These are phyloP conservation scores for Melastoma candidum DNA, from an alignment of 441 rosid species.

Conservation along the genomic window DNA sequence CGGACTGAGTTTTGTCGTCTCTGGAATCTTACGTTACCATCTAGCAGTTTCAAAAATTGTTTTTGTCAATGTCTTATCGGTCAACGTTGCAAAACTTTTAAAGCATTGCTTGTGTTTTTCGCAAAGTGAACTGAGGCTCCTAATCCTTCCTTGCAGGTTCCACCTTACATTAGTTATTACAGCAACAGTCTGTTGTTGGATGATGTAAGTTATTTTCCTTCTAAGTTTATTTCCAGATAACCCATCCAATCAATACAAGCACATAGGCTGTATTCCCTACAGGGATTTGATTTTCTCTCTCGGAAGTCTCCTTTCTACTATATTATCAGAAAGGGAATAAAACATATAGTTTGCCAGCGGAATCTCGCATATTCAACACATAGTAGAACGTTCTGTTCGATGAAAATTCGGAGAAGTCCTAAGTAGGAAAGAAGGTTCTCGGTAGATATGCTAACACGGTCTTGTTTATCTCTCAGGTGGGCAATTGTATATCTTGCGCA, in stretches of 20 bases:
- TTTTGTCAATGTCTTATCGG: no score
- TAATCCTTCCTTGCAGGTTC: slow-evolving; percentile 37
- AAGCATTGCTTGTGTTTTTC: not conserved
- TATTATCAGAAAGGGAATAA: no score
- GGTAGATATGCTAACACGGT: not conserved
- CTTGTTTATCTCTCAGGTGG: slow-evolving; percentile 43
- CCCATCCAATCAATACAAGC: not conserved
- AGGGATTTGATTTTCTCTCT: not conserved
- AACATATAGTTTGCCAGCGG: no score
- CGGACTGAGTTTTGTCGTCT: no score
- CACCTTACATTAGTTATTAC: slow-evolving; percentile 84
- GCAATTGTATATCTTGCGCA: slow-evolving; percentile 93
- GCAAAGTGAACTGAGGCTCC: not conserved
- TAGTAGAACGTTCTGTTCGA: no score
- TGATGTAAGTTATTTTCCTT: slow-evolving; percentile 59
- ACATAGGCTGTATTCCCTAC: not conserved
- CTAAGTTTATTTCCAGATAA: slow-evolving; percentile 1
- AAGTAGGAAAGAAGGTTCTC: not conserved
- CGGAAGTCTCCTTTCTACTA: no score
- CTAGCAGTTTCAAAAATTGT: no score
- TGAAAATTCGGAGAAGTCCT: no score
- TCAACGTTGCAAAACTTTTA: not conserved
- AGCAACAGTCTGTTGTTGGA: slow-evolving; percentile 95
- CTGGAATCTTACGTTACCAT: no score
- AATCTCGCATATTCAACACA: no score